Evolutionary conservation across 805 yeast species (phyloP).

Genomic region (Blastobotrys robertii): DNA sequence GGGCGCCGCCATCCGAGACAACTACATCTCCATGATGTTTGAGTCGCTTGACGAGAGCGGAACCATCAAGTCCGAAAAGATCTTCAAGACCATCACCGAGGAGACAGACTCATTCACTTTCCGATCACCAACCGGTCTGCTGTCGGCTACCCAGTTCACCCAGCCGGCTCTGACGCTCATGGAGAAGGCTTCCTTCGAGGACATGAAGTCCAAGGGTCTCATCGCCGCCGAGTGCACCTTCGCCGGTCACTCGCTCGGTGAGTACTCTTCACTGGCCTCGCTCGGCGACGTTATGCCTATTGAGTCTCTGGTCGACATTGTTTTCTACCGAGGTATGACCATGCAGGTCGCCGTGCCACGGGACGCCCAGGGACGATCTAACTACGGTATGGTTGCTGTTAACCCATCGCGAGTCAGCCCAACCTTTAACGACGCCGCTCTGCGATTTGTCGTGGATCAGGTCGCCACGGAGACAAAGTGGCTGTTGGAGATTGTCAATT

Average conservation of each 20-base stretch:
- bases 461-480: conserved; percentile 77
- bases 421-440: conserved; percentile 86
- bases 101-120: conserved; percentile 78
- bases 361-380: conserved; percentile 89
- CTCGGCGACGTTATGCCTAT: conserved; percentile 98
- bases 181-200: conserved; percentile 99
- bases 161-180: conserved; percentile 98
- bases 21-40: conserved; percentile 94
- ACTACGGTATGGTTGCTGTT: conserved; percentile 98
- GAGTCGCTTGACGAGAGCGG: conserved; percentile 88
- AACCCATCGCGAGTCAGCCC: conserved; percentile 89
- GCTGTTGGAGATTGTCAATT: conserved; percentile 96
- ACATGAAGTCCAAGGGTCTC: conserved; percentile 89
- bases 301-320: conserved; percentile 93
- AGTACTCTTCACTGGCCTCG: conserved; percentile 94
- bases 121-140: conserved; percentile 85
- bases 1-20: conserved; percentile 90
- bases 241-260: conserved; percentile 99
- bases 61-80: conserved; percentile 77
- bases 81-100: conserved; percentile 84
- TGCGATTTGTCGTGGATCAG: conserved; percentile 87
- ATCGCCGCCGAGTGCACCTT: conserved; percentile 89
- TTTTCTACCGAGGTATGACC: conserved; percentile 99
- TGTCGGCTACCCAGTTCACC: conserved; percentile 97
- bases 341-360: conserved; percentile 99